Conservation (phyloP, 1,139 yeast species). For the Suhomyces wounanorum region DNA sequence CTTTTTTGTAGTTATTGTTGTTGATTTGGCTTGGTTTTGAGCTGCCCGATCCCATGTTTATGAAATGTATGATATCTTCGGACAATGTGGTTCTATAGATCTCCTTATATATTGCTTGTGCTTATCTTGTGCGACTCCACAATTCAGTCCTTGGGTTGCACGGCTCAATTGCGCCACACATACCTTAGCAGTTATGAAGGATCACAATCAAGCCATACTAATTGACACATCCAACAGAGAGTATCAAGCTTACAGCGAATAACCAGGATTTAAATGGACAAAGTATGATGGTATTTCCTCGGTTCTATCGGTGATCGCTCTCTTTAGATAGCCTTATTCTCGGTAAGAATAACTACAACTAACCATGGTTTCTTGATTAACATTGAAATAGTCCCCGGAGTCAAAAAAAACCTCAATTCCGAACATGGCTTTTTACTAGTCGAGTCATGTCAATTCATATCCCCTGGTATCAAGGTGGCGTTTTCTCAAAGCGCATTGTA, state of each 20-base stretch:
- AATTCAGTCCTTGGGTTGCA: not conserved
- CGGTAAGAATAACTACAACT: no score
- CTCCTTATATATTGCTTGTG: not conserved
- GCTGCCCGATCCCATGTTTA: conserved; percentile 19
- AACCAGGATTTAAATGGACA: no score
- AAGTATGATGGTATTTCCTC: no score
- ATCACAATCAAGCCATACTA: not conserved
- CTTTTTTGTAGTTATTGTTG: not conserved
- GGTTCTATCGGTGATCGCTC: no score
- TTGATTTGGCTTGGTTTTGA: conserved; percentile 14
- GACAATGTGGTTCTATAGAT: not conserved
- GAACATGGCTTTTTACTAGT: not conserved
- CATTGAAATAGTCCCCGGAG: no score
- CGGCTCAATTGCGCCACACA: not conserved
- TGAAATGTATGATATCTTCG: not conserved
- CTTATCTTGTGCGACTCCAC: not conserved
- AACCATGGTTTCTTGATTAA: no score
- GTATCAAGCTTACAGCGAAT: no score
- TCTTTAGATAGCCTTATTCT: no score
- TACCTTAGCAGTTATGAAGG: not conserved
- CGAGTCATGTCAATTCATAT: not conserved
- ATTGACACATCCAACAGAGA: not conserved
- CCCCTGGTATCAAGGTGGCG: not conserved
- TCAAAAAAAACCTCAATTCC: not conserved
- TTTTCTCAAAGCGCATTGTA: not conserved